Base-by-base conservation (phyloP, 805 yeast genomes). In the Wilhelminamyces savonicus region DNA sequence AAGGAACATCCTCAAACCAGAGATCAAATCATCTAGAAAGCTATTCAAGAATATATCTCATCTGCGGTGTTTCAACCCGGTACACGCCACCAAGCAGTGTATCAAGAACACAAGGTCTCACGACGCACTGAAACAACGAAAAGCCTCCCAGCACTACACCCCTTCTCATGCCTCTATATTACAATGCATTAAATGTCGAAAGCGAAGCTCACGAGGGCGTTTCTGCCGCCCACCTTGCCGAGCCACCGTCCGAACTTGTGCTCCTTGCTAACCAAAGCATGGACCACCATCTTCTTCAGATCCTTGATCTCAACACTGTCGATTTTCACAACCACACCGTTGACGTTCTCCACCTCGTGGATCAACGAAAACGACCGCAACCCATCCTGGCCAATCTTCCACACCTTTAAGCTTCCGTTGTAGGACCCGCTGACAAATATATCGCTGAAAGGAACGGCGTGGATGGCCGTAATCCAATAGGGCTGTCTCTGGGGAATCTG, bases 161-260 rank as follows among this genome's bases (percentile, higher is more conserved):
- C n/a, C n/a, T n/a, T n/a, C n/a, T n/a, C n/a, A n/a, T n/a, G n/a
- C n/a, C n/a, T n/a, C n/a, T n/a, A n/a, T n/a, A n/a, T n/a, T n/a
- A n/a, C n/a, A n/a, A n/a, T n/a, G n/a, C 19, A 6, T 13, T 41
- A 43, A 21, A 43, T 45, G 44, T 48, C 51, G 28, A 62, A 56
- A 34, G 56, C 49, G 45, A 61, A 55, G 39, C 54, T 44, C 21
- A 57, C 48, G 40, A 85, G 65, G 35, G 85, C 85, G 56, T 83
- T 85, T 54, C 90, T 74, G 18, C 82, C 80, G 6, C 83, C 83
- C 21, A 71, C 65, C 31, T 72, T 66, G 26, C 69, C 65, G 16
- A 78, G 55, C 95, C 96, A 88, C 52, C 97, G 78, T 22, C 96
- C 97, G 34, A 84, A 65, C 50, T 82, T 76, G 50, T 82, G 95